Percentiles rank a stretch among this genome's conserved stretches.
These are phyloP conservation scores for Penicillium turbatum DNA, from an alignment of 495 filamentous ascomycete genomes.

Conservation along the genomic window DNA sequence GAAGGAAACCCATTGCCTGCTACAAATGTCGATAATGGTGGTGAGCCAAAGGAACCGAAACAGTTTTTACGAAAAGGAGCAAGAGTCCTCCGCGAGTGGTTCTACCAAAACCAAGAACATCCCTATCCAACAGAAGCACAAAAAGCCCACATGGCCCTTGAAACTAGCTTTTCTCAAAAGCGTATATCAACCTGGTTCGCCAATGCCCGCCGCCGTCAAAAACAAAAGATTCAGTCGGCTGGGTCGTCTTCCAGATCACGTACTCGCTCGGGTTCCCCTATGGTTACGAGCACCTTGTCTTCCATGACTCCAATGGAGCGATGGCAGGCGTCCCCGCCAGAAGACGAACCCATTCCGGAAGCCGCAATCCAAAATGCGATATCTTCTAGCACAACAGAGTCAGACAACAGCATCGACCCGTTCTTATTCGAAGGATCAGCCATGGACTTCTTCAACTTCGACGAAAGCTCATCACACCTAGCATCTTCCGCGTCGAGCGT, in stretches of 20 bases:
- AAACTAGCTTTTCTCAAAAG: conserved; percentile 36
- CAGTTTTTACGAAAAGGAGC: conserved; percentile 58
- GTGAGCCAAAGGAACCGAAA: conserved; percentile 41
- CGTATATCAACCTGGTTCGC: conserved; percentile 42
- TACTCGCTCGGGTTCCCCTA: conserved; percentile 33
- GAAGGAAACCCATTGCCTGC: conserved; percentile 12
- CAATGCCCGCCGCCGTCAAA: conserved; percentile 41
- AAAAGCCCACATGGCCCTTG: conserved; percentile 25
- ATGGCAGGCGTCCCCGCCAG: conserved; percentile 77
- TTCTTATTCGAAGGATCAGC: conserved; percentile 30
- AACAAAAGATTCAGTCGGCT: conserved; percentile 46
- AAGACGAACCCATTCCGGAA: conserved; percentile 51
- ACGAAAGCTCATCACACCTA: conserved; percentile 25
- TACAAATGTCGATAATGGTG: background rate
- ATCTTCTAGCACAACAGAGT: conserved; percentile 54
- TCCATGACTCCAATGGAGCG: conserved; percentile 69
- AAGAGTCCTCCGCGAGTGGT: conserved; percentile 39
- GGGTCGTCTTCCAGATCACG: conserved; percentile 50
- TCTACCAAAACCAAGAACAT: conserved; percentile 41
- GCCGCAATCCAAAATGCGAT: conserved; percentile 36
- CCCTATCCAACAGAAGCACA: conserved; percentile 39
- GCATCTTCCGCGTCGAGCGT: conserved; percentile 31
- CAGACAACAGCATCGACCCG: conserved; percentile 50
- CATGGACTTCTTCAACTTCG: conserved; percentile 24
- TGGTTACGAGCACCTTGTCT: conserved; percentile 40